Conservation (phyloP, 2,329 filamentous ascomycete genomes). For the Verticillium alfalfae region DNA sequence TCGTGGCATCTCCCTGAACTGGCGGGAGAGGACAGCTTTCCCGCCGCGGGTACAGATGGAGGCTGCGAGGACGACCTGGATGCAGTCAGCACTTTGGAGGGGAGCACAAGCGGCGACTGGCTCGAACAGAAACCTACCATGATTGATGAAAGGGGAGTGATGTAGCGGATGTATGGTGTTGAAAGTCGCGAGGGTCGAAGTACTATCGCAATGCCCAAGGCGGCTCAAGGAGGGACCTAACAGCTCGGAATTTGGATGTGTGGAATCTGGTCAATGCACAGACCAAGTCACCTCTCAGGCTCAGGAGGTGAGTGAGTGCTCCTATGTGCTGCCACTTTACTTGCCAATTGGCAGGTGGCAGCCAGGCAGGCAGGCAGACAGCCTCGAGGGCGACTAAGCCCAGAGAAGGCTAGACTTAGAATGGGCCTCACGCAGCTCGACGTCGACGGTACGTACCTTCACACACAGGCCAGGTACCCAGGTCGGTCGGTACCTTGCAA, state of each 20-base stretch:
- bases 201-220: conserved; percentile 8
- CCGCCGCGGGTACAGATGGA: conserved; percentile 98
- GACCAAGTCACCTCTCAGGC: conserved; percentile 2
- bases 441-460: not conserved
- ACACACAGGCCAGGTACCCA: no score
- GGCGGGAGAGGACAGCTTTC: conserved; percentile 95
- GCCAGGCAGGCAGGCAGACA: no score
- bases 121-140: conserved; percentile 5
- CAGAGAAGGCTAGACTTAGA: not conserved
- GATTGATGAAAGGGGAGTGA: conserved; percentile 2
- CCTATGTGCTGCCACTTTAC: no score
- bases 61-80: conserved; percentile 91
- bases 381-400: not conserved
- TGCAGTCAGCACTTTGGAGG: conserved; percentile 4
- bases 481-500: not conserved
- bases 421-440: not conserved
- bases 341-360: no score
- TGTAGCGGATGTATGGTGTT: conserved; percentile 5
- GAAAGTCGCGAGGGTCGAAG: not conserved
- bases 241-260: conserved; percentile 12
- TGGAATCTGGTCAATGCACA: conserved; percentile 15
- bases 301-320: not conserved
- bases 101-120: not conserved
- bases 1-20: conserved; percentile 96
- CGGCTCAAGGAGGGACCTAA: not conserved